These are phyloP conservation scores for Teunomyces gatunensis DNA, from an alignment of 805 yeast genomes.

Conservation along the genomic window DNA sequence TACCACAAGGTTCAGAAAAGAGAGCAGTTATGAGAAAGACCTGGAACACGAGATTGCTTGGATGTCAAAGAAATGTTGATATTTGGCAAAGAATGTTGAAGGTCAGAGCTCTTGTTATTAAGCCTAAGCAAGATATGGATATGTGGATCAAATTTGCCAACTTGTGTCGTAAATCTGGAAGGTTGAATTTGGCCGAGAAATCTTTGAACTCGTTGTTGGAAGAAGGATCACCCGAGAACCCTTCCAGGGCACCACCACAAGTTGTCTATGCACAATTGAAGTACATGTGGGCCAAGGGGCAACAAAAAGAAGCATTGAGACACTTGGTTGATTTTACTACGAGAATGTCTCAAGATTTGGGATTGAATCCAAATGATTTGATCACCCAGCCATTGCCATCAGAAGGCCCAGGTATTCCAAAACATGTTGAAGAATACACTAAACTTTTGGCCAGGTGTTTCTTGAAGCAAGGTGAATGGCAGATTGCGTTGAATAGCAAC, in stretches of 20 bases:
- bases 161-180: conserved; percentile 88
- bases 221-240: conserved; percentile 59
- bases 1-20: conserved; percentile 80
- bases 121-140: conserved; percentile 94
- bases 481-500: conserved; percentile 69
- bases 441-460: conserved; percentile 88
- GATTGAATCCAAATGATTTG: conserved; percentile 81
- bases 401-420: conserved; percentile 64
- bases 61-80: conserved; percentile 96
- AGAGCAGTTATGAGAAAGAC: conserved; percentile 79
- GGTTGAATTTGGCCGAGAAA: conserved; percentile 89
- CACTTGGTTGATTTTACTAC: conserved; percentile 89
- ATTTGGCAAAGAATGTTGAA: conserved; percentile 97
- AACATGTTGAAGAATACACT: conserved; percentile 79
- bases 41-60: conserved; percentile 89
- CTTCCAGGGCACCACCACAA: conserved; percentile 89
- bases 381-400: conserved; percentile 84
- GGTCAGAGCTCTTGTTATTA: conserved; percentile 87
- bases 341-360: conserved; percentile 83
- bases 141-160: conserved; percentile 99
- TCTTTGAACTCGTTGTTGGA: conserved; percentile 78
- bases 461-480: conserved; percentile 98
- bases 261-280: conserved; percentile 96
- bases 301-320: conserved; percentile 77
- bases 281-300: conserved; percentile 95